Evolutionary conservation across 169 alveolate species (phyloP).

Genomic region (Plasmodium gaboni): DNA sequence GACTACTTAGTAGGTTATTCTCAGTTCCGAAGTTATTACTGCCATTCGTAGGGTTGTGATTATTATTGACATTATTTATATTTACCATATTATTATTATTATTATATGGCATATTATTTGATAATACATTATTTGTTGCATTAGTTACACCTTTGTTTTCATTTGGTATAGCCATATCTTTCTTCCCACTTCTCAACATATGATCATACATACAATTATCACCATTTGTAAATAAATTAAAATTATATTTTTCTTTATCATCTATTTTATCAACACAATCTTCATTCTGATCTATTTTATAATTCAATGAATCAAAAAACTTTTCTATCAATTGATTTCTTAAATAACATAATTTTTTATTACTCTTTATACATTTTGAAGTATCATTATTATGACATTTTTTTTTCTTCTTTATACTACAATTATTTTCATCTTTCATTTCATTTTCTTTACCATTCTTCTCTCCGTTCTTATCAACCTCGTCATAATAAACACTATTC

Average conservation of each 20-base stretch:
- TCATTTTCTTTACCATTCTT: neutral
- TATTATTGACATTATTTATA: neutral
- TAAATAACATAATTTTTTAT: constrained; percentile 16
- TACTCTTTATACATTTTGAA: neutral
- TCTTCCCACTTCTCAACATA: too few relatives aligned
- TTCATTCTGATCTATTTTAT: neutral
- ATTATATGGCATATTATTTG: too few relatives aligned
- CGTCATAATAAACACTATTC: too few relatives aligned
- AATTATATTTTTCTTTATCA: constrained; percentile 7
- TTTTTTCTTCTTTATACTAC: constrained; percentile 9
- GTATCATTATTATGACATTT: constrained; percentile 14
- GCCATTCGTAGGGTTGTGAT: neutral
- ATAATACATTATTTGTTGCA: too few relatives aligned
- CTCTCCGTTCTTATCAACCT: neutral
- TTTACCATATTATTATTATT: neutral
- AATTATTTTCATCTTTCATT: neutral
- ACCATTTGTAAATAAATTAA: neutral
- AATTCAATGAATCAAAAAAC: constrained; percentile 35
- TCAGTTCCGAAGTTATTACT: neutral
- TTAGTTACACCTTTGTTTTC: too few relatives aligned
- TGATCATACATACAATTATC: too few relatives aligned
- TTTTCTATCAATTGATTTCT: constrained; percentile 42
- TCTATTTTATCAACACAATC: neutral
- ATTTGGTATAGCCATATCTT: too few relatives aligned
- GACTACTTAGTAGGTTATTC: neutral